Percentiles rank a stretch among this genome's conserved stretches.
Conservation (phyloP, 2,329 filamentous ascomycete species). For the Neofusicoccum cordaticola region DNA sequence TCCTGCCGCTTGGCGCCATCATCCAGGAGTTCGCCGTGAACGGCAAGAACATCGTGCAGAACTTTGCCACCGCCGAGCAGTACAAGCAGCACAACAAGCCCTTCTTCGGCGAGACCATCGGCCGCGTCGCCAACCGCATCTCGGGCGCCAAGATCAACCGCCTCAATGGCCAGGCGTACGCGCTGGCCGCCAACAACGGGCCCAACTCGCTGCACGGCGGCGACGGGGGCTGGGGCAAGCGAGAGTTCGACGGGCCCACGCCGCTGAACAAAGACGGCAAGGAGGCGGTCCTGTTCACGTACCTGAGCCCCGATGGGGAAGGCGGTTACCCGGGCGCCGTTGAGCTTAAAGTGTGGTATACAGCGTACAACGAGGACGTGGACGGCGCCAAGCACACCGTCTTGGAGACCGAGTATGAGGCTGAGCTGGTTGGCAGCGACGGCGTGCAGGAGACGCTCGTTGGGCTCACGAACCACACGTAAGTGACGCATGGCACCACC, state of each 20-base stretch:
- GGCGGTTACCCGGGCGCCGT: slow-evolving; percentile 88
- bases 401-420: slow-evolving; percentile 86
- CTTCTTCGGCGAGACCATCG: slow-evolving; percentile 92
- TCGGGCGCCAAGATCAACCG: slow-evolving; percentile 66
- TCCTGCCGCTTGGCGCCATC: slow-evolving; percentile 74
- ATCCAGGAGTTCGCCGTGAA: slow-evolving; percentile 78
- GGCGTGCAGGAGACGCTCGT: slow-evolving; percentile 84
- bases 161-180: slow-evolving; percentile 70
- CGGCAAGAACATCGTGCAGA: slow-evolving; percentile 82
- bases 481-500: slow-evolving; percentile 27
- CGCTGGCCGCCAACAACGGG: slow-evolving; percentile 72
- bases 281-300: slow-evolving; percentile 44
- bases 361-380: slow-evolving; percentile 63
- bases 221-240: slow-evolving; percentile 75
- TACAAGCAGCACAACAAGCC: slow-evolving; percentile 74
- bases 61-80: slow-evolving; percentile 71
- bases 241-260: slow-evolving; percentile 69
- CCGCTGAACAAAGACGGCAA: slow-evolving; percentile 50
- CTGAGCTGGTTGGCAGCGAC: slow-evolving; percentile 66
- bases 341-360: slow-evolving; percentile 74
- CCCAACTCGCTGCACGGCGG: slow-evolving; percentile 62
- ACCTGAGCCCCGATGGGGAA: slow-evolving; percentile 73
- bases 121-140: slow-evolving; percentile 78
- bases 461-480: slow-evolving; percentile 96
- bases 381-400: slow-evolving; percentile 65